A percentile compares a stretch with the other conserved stretches of the same genome.
phyloP scores from a whole-genome alignment of 768 basidiomycete species.

The Tulasnella calospora region DNA sequence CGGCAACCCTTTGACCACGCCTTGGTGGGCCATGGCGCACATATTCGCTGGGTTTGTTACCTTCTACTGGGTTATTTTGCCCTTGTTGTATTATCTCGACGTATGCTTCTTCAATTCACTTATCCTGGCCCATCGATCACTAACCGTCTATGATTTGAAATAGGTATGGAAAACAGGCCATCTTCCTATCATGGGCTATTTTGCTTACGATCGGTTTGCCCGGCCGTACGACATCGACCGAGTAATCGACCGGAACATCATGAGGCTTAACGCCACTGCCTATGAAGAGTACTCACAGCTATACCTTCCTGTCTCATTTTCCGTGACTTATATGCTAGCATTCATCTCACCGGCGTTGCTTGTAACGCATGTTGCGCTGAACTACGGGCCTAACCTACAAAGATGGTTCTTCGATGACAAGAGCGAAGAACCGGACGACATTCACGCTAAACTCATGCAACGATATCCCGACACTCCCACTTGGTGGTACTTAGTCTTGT shows the following conservation, averaged over 20 bases:
- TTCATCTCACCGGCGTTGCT: not conserved
- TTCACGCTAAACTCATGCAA: slow-evolving; percentile 7
- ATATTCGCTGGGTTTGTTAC: not conserved
- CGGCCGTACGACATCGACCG: not conserved
- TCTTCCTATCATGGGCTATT: not conserved
- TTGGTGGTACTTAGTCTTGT: slow-evolving; percentile 30
- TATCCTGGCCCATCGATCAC: slow-evolving; percentile 28
- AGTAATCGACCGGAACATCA: not conserved
- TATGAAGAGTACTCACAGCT: not conserved
- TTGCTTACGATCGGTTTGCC: not conserved
- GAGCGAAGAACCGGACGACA: not conserved
- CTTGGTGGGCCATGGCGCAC: not conserved
- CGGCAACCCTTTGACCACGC: not conserved
- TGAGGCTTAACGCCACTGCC: not conserved
- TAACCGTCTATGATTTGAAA: slow-evolving; percentile 19
- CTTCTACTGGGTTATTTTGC: not conserved
- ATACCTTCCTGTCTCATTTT: not conserved
- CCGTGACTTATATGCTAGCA: not conserved
- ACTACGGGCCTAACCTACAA: not conserved
- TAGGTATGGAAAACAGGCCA: not conserved
- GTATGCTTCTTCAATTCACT: not conserved
- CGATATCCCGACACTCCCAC: not conserved
- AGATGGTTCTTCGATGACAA: not conserved
- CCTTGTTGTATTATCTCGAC: not conserved
- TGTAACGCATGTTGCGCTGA: not conserved